Base-by-base conservation (phyloP, 495 filamentous ascomycete species). In the Hyphodiscus hymeniophilus region DNA sequence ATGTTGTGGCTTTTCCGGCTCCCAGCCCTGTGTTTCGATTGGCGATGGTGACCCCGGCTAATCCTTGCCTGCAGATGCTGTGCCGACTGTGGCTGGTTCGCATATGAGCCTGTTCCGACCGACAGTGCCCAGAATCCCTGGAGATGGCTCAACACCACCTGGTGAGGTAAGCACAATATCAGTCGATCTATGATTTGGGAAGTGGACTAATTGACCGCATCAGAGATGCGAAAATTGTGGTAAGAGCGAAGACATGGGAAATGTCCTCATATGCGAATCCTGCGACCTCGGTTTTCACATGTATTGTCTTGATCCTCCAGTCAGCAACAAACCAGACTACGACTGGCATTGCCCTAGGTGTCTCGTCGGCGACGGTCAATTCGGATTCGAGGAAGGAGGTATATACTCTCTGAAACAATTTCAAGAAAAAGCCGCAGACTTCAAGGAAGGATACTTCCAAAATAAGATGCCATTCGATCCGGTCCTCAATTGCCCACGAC, bases 331-430 rank as follows among this genome's bases (percentile, higher is more conserved):
- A 38, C 85, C 89, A 0, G 88, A 94, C 46, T 79, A 79, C 38
- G 92, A 99, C 51, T 99, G 92, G 92, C 89, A 97, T 61, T 99
- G 92, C 58, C 86, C 92, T 8, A 80, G 87, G 59, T 99, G 92
- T 61, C 73, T 99, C 34, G 94, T 99, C 32, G 92, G 92, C 34
- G 95, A 94, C 30, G 89, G 89, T 30, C 89, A 97, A 58, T 99
- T 95, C 55, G 92, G 92, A 0, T 99, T 99, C 53, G 92, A 96
- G 59, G 92, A 99, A 62, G 92, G 92, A 16, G 89, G 89, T 20
- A 79, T 95, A 15, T 99, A 99, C 66, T 99, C 92, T 0, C 73
- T 99, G 42, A 84, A 82, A 57, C 88, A 95, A 59, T 99, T 99
- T 62, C 92, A 99, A 65, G 87, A 96, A 53, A 96, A 92, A 63